Evolutionary conservation across 1,284 basidiomycete species (phyloP).

Genomic region (Moniliella sp.): DNA sequence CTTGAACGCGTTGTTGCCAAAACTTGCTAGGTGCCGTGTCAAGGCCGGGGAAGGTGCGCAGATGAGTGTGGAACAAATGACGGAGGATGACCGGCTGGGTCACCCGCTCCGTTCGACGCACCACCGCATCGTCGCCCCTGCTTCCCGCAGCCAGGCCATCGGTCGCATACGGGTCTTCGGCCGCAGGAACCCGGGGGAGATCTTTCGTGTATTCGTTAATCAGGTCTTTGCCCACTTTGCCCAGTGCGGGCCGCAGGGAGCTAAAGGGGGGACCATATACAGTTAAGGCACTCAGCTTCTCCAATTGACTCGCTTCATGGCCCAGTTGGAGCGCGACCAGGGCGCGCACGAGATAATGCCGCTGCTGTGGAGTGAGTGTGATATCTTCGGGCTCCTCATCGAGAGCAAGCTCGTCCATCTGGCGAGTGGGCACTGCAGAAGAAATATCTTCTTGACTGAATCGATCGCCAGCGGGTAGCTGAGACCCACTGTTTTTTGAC

Average conservation of each 20-base stretch:
- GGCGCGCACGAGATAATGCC: conserved; percentile 27
- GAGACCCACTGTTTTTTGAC: too few relatives aligned
- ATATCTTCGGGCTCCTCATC: too few relatives aligned
- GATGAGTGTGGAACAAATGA: conserved; percentile 28
- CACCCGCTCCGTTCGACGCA: conserved; percentile 1
- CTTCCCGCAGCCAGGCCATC: conserved; percentile 3
- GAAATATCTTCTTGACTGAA: too few relatives aligned
- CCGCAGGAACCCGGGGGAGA: conserved; percentile 6
- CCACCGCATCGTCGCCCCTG: conserved; percentile 3
- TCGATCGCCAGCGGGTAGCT: too few relatives aligned
- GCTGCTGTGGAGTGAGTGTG: conserved; percentile 21
- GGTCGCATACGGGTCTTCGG: conserved; percentile 6
- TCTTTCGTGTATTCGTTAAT: conserved; percentile 3
- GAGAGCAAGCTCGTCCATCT: too few relatives aligned
- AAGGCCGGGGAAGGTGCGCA: conserved; percentile 21
- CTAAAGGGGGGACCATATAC: conserved; percentile 27
- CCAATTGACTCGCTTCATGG: conserved; percentile 19
- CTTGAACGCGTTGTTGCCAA: conserved; percentile 28
- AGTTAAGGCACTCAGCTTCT: conserved; percentile 18
- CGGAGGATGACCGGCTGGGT: conserved; percentile 9
- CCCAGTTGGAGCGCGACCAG: conserved; percentile 29
- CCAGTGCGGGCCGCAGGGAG: conserved; percentile 5
- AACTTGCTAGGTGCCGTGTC: conserved; percentile 19
- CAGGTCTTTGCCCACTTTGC: conserved; percentile 1
- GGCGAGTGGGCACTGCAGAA: too few relatives aligned